A percentile compares a stretch with the other conserved stretches of the same genome.
These are phyloP conservation scores for Pseudozyma thailandica DNA, from an alignment of 1,284 basidiomycete genomes.

Conservation along the genomic window DNA sequence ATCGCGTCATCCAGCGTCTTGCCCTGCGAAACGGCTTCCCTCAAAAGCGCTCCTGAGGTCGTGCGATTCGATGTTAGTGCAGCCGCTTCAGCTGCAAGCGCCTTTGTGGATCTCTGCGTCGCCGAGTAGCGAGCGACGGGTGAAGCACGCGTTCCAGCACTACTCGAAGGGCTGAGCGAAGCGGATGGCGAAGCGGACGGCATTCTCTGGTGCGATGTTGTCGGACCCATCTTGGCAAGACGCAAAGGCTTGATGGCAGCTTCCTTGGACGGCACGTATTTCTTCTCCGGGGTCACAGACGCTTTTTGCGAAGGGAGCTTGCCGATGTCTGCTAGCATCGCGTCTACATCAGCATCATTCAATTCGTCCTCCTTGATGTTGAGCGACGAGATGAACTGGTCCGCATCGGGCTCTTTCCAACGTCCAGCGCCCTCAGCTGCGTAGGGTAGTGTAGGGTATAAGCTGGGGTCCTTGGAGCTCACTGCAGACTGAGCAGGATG, in stretches of 20 bases:
- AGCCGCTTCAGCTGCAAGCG: slow-evolving; percentile 56
- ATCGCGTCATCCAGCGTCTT: slow-evolving; percentile 52
- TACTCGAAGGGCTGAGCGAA: slow-evolving; percentile 7
- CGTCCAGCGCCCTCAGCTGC: slow-evolving; percentile 53
- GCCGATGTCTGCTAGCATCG: slow-evolving; percentile 36
- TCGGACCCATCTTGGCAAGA: slow-evolving; percentile 55
- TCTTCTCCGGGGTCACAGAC: slow-evolving; percentile 11
- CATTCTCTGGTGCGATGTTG: slow-evolving; percentile 24
- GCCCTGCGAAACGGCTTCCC: slow-evolving; percentile 49
- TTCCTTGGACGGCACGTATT: slow-evolving; percentile 52
- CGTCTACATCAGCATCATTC: slow-evolving; percentile 55
- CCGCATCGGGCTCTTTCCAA: slow-evolving; percentile 51
- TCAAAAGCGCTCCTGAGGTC: slow-evolving; percentile 42
- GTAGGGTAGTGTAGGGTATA: slow-evolving; percentile 43
- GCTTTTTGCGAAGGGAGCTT: slow-evolving; percentile 15
- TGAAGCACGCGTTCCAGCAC: slow-evolving; percentile 20
- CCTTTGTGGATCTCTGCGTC: slow-evolving; percentile 43
- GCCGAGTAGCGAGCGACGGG: slow-evolving; percentile 46
- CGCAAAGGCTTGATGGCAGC: slow-evolving; percentile 58
- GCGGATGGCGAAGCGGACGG: slow-evolving; percentile 11
- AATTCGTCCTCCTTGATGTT: slow-evolving; percentile 55
- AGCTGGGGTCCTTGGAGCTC: slow-evolving; percentile 49
- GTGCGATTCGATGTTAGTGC: slow-evolving; percentile 51
- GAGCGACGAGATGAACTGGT: slow-evolving; percentile 58
- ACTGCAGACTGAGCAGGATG: slow-evolving; percentile 46